These are phyloP conservation scores for Lachnellula occidentalis DNA, from an alignment of 2,329 filamentous ascomycete genomes.

Conservation along the genomic window DNA sequence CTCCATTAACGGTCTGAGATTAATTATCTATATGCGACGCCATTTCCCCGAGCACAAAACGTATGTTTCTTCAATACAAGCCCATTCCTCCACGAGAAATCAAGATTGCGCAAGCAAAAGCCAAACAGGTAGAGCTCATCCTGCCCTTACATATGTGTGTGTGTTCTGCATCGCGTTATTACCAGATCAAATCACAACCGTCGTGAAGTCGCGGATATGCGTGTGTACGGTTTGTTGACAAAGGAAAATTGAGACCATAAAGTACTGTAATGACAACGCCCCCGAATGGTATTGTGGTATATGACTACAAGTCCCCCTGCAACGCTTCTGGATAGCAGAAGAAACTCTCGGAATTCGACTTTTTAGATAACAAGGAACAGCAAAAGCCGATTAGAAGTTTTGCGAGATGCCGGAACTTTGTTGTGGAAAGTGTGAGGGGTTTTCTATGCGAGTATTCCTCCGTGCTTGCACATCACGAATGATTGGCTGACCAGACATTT, in stretches of 20 bases:
- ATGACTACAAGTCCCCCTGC: constrained; percentile 21
- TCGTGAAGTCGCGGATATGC: background rate
- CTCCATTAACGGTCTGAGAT: background rate
- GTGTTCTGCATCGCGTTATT: constrained; percentile 4
- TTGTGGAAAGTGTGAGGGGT: constrained; percentile 79
- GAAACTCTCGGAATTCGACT: constrained; percentile 8
- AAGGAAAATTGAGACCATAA: constrained; percentile 16
- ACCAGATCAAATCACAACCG: constrained; percentile 7
- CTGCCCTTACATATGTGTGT: constrained; percentile 13
- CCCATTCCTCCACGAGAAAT: constrained; percentile 4
- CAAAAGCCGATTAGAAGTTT: constrained; percentile 66
- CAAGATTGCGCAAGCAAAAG: constrained; percentile 1
- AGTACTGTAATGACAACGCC: constrained; percentile 14
- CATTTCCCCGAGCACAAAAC: background rate
- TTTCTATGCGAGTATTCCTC: constrained; percentile 92
- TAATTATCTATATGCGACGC: constrained; percentile 4
- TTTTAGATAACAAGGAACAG: constrained; percentile 10
- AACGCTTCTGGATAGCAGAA: constrained; percentile 1
- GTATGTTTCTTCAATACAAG: constrained; percentile 1
- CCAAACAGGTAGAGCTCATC: constrained; percentile 1
- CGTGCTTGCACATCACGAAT: constrained; percentile 90
- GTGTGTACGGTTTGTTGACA: constrained; percentile 12
- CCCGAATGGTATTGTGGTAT: constrained; percentile 23
- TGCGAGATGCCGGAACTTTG: constrained; percentile 94
- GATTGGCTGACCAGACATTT: constrained; percentile 60